phyloP scores from a whole-genome alignment of 1,284 basidiomycete genomes.

The Microbotryum intermedium region DNA sequence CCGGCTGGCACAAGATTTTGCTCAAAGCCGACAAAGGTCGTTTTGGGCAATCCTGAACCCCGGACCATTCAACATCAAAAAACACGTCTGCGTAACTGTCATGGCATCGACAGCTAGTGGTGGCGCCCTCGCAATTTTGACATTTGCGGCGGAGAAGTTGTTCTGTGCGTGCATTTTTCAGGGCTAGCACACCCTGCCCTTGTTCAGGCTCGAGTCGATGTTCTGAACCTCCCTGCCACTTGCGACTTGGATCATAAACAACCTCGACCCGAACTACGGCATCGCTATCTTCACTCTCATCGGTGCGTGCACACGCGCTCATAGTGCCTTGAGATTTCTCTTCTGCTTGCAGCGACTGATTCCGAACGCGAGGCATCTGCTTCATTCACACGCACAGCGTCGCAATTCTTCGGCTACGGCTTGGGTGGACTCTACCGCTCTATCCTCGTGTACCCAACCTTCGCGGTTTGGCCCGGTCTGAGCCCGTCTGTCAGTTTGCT shows the following conservation, averaged over 20 bases:
- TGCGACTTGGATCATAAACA: slow-evolving; percentile 39
- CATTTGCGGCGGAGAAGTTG: slow-evolving; percentile 54
- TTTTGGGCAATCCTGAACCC: slow-evolving; percentile 34
- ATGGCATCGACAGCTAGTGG: slow-evolving; percentile 57
- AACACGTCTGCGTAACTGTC: slow-evolving; percentile 57
- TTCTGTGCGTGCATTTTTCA: slow-evolving; percentile 33
- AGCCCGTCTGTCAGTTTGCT: not conserved
- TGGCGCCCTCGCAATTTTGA: slow-evolving; percentile 55
- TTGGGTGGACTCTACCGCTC: slow-evolving; percentile 54
- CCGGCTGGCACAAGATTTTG: not conserved
- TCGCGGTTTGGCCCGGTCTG: slow-evolving; percentile 58
- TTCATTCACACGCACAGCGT: slow-evolving; percentile 23
- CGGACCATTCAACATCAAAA: slow-evolving; percentile 38
- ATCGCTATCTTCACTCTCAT: slow-evolving; percentile 12
- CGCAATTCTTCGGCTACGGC: slow-evolving; percentile 56
- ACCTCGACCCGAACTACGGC: slow-evolving; percentile 48
- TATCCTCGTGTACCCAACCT: slow-evolving; percentile 57
- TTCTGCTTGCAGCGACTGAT: slow-evolving; percentile 40
- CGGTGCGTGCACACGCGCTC: slow-evolving; percentile 26
- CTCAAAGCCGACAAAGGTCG: not conserved
- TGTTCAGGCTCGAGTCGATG: not conserved
- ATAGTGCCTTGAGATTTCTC: slow-evolving; percentile 39
- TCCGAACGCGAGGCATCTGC: not conserved
- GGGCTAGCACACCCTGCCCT: slow-evolving; percentile 41
- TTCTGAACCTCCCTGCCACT: not conserved